A percentile compares a stretch with the other conserved stretches of the same genome.
These are phyloP conservation scores for Aspergillus transmontanensis DNA, from an alignment of 2,329 filamentous ascomycete genomes.

Conservation along the genomic window DNA sequence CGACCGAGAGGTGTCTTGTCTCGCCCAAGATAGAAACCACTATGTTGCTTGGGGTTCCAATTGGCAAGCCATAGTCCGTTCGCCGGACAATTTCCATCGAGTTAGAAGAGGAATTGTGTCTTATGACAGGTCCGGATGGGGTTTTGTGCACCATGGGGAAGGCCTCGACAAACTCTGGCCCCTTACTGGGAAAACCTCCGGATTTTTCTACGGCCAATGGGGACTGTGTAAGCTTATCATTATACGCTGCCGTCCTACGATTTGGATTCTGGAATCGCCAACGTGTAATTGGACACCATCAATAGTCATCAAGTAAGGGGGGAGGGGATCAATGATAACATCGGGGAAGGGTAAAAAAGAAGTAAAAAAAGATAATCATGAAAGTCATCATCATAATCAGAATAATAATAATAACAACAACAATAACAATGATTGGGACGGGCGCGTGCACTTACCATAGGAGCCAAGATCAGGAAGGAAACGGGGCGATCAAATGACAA, in stretches of 20 bases:
- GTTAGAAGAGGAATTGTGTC: not conserved
- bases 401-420: not conserved
- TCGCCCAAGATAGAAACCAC: not conserved
- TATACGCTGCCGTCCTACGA: not conserved
- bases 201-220: not conserved
- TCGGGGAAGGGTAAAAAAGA: not conserved
- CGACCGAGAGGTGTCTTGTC: not conserved
- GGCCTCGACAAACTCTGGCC: not conserved
- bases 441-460: not conserved
- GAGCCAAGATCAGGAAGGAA: not conserved
- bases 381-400: not conserved
- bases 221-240: not conserved
- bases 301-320: not conserved
- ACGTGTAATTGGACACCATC: not conserved
- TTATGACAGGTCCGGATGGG: not conserved
- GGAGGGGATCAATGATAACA: not conserved
- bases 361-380: not conserved
- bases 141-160: not conserved
- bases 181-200: not conserved
- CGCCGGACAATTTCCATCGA: not conserved
- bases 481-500: constrained; percentile 10
- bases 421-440: not conserved
- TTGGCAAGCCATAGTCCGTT: not conserved
- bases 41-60: not conserved
- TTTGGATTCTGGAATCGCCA: not conserved